Evolutionary conservation across 2,329 filamentous ascomycete genomes (phyloP).

Genomic region (Proliferodiscus dingleyae): DNA sequence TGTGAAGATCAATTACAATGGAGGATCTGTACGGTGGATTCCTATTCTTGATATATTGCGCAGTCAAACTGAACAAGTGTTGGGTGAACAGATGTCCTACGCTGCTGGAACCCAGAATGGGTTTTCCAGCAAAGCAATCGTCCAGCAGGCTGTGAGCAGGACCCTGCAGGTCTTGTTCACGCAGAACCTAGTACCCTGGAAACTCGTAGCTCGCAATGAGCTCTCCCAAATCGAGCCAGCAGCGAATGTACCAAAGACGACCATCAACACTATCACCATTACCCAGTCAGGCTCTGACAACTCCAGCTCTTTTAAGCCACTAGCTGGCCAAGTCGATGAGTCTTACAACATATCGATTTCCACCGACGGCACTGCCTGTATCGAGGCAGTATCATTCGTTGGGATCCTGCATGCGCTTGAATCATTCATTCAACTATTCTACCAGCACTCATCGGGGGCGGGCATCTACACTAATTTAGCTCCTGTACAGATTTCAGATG

Average conservation of each 20-base stretch:
- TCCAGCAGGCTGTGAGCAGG: slow-evolving; percentile 53
- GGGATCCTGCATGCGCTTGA: slow-evolving; percentile 71
- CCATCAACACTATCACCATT: slow-evolving; percentile 57
- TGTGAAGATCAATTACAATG: slow-evolving; percentile 55
- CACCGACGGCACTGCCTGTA: slow-evolving; percentile 52
- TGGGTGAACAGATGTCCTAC: slow-evolving; percentile 19
- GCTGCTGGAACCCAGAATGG: background rate
- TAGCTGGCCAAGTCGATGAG: slow-evolving; percentile 64
- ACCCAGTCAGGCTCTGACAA: slow-evolving; percentile 53
- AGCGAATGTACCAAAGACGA: slow-evolving; percentile 38
- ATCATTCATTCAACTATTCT: slow-evolving; percentile 77
- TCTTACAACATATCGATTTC: slow-evolving; percentile 65
- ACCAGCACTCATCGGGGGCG: slow-evolving; percentile 55
- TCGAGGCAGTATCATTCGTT: slow-evolving; percentile 60
- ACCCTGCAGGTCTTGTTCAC: slow-evolving; percentile 60
- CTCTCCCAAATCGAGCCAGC: slow-evolving; percentile 60
- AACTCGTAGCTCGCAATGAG: slow-evolving; percentile 58
- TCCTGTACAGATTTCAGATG: slow-evolving; percentile 68
- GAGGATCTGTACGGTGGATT: slow-evolving; percentile 48
- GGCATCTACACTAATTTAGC: slow-evolving; percentile 64
- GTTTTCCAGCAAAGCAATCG: slow-evolving; percentile 45
- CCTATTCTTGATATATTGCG: slow-evolving; percentile 25
- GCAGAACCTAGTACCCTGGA: slow-evolving; percentile 72
- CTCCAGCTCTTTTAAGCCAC: slow-evolving; percentile 51
- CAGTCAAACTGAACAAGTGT: slow-evolving; percentile 25